These are phyloP conservation scores for Oryza glaberrima DNA, from an alignment of 176 grass and related monocot genomes.

Conservation along the genomic window DNA sequence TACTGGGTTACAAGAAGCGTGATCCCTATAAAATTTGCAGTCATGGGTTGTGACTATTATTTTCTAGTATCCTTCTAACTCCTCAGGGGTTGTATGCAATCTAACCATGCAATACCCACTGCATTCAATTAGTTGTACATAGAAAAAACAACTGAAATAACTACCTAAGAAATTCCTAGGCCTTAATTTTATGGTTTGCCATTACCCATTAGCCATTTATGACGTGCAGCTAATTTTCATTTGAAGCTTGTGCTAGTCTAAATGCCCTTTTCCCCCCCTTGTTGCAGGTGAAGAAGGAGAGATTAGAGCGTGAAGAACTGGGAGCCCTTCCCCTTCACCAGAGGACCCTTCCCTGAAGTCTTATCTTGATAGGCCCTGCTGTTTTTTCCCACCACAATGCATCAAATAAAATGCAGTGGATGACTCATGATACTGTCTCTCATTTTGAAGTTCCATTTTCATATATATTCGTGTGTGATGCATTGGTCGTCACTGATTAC, in stretches of 20 bases:
- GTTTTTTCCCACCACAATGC: conserved; percentile 46
- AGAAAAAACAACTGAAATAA: background rate
- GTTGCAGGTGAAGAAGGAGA: conserved; percentile 84
- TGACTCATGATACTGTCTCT: conserved; percentile 56
- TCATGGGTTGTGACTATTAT: background rate
- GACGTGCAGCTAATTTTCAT: background rate
- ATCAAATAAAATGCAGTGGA: conserved; percentile 75
- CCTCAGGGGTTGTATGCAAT: background rate
- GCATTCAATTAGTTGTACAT: conserved; percentile 9
- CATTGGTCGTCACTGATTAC: conserved; percentile 28
- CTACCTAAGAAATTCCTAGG: conserved; percentile 9
- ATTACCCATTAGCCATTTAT: background rate
- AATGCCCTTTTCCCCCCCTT: background rate
- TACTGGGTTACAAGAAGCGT: background rate
- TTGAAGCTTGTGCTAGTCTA: background rate
- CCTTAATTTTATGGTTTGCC: background rate
- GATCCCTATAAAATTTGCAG: background rate
- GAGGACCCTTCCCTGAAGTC: conserved; percentile 73
- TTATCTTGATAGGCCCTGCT: background rate
- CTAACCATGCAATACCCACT: background rate
- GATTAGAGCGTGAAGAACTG: conserved; percentile 67
- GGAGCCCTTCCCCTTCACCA: conserved; percentile 87
- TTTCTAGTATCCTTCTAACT: conserved; percentile 1
- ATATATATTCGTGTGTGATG: conserved; percentile 38
- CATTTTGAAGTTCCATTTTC: conserved; percentile 24